Percentiles rank a stretch among this genome's conserved stretches.
phyloP scores from a whole-genome alignment of 108 stramenopile genomes.

The Nitzschia palea region DNA sequence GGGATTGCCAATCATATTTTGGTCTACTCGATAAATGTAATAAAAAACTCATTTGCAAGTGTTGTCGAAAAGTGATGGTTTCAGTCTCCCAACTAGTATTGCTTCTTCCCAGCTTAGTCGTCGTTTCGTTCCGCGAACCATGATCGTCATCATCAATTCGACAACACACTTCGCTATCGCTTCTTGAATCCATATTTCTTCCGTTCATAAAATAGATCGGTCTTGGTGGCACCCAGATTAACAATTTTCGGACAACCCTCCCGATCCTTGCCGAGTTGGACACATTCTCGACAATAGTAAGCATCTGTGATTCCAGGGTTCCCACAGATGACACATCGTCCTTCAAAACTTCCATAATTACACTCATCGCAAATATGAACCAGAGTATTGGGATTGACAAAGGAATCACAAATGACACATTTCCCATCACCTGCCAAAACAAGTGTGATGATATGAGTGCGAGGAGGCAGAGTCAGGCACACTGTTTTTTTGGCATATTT shows the following conservation, averaged over 20 bases:
- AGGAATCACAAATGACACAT: constrained; percentile 97
- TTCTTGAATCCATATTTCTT: constrained; percentile 97
- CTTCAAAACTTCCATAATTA: constrained; percentile 95
- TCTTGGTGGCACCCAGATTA: constrained; percentile 95
- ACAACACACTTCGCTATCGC: constrained; percentile 45
- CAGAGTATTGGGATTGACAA: constrained; percentile 89
- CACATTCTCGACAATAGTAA: constrained; percentile 98
- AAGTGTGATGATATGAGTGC: neutral
- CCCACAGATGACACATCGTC: constrained; percentile 95
- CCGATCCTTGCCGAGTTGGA: constrained; percentile 93
- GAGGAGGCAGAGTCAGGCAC: neutral
- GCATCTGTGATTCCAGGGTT: constrained; percentile 97
- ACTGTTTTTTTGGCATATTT: neutral
- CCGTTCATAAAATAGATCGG: constrained; percentile 97
- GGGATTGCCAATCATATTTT: no score
- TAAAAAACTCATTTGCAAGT: no score
- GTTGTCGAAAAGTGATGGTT: no score
- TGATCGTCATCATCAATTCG: no score
- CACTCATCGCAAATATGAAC: constrained; percentile 99
- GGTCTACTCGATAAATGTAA: no score
- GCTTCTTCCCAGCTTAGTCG: no score
- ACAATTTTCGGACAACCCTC: constrained; percentile 99
- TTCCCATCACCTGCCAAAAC: constrained; percentile 84
- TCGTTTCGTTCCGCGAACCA: no score
- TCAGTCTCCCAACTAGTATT: no score